Conservation (phyloP, 768 basidiomycete species). For the Rhizopogon roseolus region DNA sequence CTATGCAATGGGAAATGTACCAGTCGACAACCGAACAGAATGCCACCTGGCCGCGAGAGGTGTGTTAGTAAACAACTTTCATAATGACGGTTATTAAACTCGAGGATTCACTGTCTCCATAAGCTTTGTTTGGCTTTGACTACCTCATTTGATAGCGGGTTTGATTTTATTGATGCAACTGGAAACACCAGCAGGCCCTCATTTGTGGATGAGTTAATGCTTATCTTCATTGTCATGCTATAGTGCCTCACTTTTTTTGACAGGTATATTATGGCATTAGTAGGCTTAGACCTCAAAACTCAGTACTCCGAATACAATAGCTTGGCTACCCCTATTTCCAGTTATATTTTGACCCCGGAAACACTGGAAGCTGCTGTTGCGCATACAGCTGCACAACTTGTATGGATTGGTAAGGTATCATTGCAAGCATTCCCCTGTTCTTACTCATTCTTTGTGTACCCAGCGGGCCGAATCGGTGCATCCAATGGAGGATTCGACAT, state of each 20-base stretch:
- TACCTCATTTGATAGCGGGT: background rate
- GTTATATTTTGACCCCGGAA: background rate
- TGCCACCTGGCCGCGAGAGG: background rate
- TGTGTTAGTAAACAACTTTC: background rate
- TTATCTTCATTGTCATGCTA: background rate
- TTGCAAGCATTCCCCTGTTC: background rate
- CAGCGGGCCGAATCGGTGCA: background rate
- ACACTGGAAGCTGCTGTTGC: background rate
- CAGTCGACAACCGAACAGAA: background rate
- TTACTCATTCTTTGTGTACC: background rate
- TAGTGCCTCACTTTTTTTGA: background rate
- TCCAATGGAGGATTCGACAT: background rate
- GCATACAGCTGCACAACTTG: background rate
- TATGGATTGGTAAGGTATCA: background rate
- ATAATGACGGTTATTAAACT: too few species aligned
- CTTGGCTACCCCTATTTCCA: background rate
- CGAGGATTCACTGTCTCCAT: background rate
- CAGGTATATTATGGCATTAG: background rate
- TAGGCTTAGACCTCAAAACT: background rate
- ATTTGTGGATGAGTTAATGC: background rate
- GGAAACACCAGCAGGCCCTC: background rate
- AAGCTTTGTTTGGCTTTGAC: background rate
- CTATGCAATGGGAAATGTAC: background rate
- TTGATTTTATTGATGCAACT: too few species aligned
- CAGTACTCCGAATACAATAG: background rate